Evolutionary conservation across 1,284 basidiomycete genomes (phyloP).

Genomic region (Athelia sp.): DNA sequence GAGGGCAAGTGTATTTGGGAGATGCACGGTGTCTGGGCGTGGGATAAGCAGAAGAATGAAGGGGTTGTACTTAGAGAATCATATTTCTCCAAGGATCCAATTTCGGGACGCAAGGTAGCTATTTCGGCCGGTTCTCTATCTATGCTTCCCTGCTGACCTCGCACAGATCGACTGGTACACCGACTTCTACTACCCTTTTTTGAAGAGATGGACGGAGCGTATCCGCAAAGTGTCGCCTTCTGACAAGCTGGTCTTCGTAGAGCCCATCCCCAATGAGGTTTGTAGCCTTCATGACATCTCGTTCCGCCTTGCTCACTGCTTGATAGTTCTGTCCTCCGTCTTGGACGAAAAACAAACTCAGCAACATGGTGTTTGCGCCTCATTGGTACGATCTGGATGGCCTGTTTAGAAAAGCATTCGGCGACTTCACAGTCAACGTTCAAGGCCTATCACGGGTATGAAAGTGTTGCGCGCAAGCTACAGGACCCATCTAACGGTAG

Average conservation of each 20-base stretch:
- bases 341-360: slow-evolving; percentile 66
- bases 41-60: slow-evolving; percentile 65
- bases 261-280: slow-evolving; percentile 90
- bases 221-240: slow-evolving; percentile 45
- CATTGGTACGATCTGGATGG: slow-evolving; percentile 94
- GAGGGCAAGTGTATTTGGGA: slow-evolving; percentile 80
- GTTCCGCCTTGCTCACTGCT: neutral
- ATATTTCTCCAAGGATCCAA: slow-evolving; percentile 77
- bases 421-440: slow-evolving; percentile 84
- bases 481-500: too few species aligned
- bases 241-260: slow-evolving; percentile 74
- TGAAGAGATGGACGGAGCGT: slow-evolving; percentile 67
- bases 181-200: slow-evolving; percentile 84
- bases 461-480: too few species aligned
- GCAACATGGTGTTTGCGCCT: slow-evolving; percentile 83
- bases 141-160: slow-evolving; percentile 1
- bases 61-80: slow-evolving; percentile 80
- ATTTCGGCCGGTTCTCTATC: neutral
- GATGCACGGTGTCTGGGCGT: slow-evolving; percentile 92
- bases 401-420: slow-evolving; percentile 78
- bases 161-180: slow-evolving; percentile 74
- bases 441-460: slow-evolving; percentile 85
- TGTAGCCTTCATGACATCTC: slow-evolving; percentile 9
- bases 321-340: slow-evolving; percentile 76
- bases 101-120: slow-evolving; percentile 51